These are phyloP conservation scores for Annulohypoxylon nitens DNA, from an alignment of 495 filamentous ascomycete genomes.

Conservation along the genomic window DNA sequence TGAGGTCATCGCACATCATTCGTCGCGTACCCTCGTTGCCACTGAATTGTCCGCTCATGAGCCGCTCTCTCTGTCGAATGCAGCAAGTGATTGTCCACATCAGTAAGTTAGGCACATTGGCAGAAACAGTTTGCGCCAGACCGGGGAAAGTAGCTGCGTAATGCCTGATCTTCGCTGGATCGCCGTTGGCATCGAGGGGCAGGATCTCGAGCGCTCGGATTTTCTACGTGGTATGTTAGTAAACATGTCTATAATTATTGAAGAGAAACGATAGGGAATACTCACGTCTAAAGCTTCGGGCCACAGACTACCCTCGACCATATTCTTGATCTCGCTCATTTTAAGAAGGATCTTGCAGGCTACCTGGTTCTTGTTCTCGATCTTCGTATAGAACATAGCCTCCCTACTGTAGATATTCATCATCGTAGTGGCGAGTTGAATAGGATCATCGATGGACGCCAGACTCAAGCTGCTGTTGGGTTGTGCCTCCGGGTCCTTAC, in stretches of 20 bases:
- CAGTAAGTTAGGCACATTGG: conserved; percentile 88
- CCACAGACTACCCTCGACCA: conserved; percentile 79
- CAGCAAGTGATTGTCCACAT: conserved; percentile 94
- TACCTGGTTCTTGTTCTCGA: conserved; percentile 74
- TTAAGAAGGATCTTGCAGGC: conserved; percentile 78
- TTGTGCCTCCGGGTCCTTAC: conserved; percentile 50
- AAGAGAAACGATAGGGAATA: conserved; percentile 41
- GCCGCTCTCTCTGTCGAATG: conserved; percentile 75
- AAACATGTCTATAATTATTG: neutral
- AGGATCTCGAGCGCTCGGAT: conserved; percentile 81
- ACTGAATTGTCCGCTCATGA: conserved; percentile 75
- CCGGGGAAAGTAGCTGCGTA: conserved; percentile 80
- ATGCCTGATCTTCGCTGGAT: conserved; percentile 78
- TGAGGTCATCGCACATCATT: conserved; percentile 74
- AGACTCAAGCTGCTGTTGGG: conserved; percentile 78
- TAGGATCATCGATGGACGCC: conserved; percentile 87
- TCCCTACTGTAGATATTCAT: conserved; percentile 81
- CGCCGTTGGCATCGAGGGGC: conserved; percentile 77
- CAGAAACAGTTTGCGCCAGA: conserved; percentile 79
- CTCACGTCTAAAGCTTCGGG: conserved; percentile 84
- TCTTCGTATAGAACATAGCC: conserved; percentile 77
- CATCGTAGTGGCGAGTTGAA: conserved; percentile 83
- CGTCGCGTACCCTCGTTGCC: conserved; percentile 77
- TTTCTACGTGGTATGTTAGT: conserved; percentile 64
- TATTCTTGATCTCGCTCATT: conserved; percentile 80